These are phyloP conservation scores for Epichloe festucae DNA, from an alignment of 2,329 filamentous ascomycete genomes.

Conservation along the genomic window DNA sequence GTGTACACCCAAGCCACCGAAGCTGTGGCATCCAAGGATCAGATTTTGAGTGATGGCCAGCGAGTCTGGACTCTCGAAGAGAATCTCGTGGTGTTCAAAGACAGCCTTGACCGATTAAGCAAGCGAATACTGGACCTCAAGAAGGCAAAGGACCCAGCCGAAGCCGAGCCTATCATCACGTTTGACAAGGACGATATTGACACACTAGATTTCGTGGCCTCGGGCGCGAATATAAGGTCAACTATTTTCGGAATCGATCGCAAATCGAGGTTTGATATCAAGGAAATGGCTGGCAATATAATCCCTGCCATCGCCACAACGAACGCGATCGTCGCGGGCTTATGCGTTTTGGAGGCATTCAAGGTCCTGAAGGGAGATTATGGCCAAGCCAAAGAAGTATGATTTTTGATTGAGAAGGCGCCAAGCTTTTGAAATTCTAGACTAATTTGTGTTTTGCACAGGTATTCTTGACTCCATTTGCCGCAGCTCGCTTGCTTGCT, in stretches of 20 bases:
- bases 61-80: constrained; percentile 69
- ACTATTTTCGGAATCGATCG: constrained; percentile 76
- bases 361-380: constrained; percentile 74
- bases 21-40: constrained; percentile 37
- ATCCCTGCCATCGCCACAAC: constrained; percentile 97
- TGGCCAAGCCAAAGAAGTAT: constrained; percentile 59
- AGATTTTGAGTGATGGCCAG: constrained; percentile 54
- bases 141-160: constrained; percentile 30
- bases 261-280: constrained; percentile 91
- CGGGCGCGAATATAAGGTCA: constrained; percentile 81
- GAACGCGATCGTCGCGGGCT: constrained; percentile 86
- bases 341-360: constrained; percentile 86
- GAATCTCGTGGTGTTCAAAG: constrained; percentile 74
- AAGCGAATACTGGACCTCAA: constrained; percentile 57
- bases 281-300: constrained; percentile 98
- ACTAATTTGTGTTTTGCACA: constrained; percentile 16
- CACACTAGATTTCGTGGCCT: constrained; percentile 85
- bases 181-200: constrained; percentile 98
- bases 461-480: constrained; percentile 68
- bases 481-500: constrained; percentile 42
- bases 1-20: constrained; percentile 39
- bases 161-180: constrained; percentile 52
- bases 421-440: not conserved
- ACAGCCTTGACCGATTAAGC: constrained; percentile 68
- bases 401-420: constrained; percentile 2